Evolutionary conservation across 768 basidiomycete genomes (phyloP), one percentile per base, ranked within the genome.

Genomic region (Mycena leptocephala): DNA sequence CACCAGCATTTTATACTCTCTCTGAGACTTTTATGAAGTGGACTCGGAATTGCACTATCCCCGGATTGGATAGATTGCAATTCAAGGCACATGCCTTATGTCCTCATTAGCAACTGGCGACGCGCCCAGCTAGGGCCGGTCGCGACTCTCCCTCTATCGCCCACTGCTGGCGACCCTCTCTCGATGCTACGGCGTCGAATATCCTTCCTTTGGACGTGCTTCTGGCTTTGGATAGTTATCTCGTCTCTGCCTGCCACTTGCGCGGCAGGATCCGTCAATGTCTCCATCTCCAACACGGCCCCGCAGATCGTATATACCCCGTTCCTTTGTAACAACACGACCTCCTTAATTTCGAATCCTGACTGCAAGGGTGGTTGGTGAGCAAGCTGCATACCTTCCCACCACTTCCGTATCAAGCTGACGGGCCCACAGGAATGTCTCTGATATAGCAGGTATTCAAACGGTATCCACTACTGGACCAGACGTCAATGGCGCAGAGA

Each of bases 281-380:
- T 88, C 59, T 84, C 88, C 24, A 80, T 91, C 39, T 77, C 85
- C 3, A 76, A 84, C 43, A 84, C 80, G 56, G 85, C 87, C 8
- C 75, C 87, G 39, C 83, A 88, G 70, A 84, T 91, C 76, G 81
- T 85, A 22, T 91, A 88, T 76, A 88, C 88, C 32, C 89, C 90
- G n/a, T 89, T 88, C 79, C 75, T 88, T 51, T 91, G 90, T 77
- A 82, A 85, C 80, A 61, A 85, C 80, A 59, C 80, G 30, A 79
- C 84, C n/a, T 72, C 76, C 48, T 46, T 66, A 10, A 22, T 24
- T 18, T 13, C 20, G 30, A 59, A 83, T 70, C 82, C 86, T 11
- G 76, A 79, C 39, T 89, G 90, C 76, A 79, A 81, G 18, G 88
- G 88, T 74, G 89, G 83, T 65, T 91, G 90, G 90, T 90, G 81